These are phyloP conservation scores for Cryptococcus hybrid DNA, from an alignment of 1,284 basidiomycete genomes.

Conservation along the genomic window DNA sequence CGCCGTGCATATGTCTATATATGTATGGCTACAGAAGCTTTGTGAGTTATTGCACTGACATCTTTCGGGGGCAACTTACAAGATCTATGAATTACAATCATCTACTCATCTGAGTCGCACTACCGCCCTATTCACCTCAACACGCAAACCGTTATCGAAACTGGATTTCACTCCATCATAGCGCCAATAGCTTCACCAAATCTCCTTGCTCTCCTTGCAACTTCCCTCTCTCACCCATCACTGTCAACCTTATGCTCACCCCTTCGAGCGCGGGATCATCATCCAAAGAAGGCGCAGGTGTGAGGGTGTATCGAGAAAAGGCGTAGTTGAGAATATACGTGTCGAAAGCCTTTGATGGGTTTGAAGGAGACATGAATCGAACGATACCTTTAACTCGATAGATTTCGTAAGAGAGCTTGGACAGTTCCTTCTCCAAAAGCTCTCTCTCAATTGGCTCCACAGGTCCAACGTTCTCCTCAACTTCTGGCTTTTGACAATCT, in stretches of 20 bases:
- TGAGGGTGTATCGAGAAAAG: slow-evolving; percentile 77
- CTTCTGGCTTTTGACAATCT: slow-evolving; percentile 4
- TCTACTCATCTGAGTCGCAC: no score
- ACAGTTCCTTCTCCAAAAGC: slow-evolving; percentile 34
- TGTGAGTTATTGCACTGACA: no score
- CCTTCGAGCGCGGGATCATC: slow-evolving; percentile 42
- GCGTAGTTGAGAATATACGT: slow-evolving; percentile 81
- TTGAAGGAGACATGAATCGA: slow-evolving; percentile 48
- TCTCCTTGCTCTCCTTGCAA: slow-evolving; percentile 59
- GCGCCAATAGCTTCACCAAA: slow-evolving; percentile 58
- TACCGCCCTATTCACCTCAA: no score
- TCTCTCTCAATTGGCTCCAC: slow-evolving; percentile 39
- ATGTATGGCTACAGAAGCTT: no score
- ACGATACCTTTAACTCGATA: slow-evolving; percentile 71
- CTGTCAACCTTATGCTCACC: slow-evolving; percentile 61
- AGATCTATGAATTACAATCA: no score
- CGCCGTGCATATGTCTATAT: no score
- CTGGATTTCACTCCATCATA: slow-evolving; percentile 4
- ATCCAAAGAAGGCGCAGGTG: slow-evolving; percentile 49
- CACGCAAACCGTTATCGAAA: no score
- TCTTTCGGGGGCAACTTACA: no score
- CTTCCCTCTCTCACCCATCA: slow-evolving; percentile 87
- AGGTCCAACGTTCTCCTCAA: slow-evolving; percentile 2
- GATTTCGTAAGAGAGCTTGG: slow-evolving; percentile 52
- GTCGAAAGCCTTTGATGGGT: slow-evolving; percentile 32